phyloP scores from a whole-genome alignment of 1,284 basidiomycete species.

The Puccinia novopanici region DNA sequence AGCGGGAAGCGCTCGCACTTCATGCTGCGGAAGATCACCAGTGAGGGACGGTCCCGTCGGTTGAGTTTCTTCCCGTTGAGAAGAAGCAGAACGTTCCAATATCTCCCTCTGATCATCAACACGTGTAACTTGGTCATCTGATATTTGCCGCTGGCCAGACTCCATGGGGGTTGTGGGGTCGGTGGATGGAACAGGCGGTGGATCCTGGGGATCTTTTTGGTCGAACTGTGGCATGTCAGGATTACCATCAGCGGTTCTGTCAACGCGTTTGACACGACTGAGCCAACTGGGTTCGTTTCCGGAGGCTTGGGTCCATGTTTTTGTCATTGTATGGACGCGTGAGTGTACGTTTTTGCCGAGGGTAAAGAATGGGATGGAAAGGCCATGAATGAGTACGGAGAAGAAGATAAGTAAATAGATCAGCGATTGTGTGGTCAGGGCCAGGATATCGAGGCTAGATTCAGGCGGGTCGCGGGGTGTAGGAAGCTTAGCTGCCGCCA shows the following conservation, averaged over 20 bases:
- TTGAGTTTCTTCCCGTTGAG: background rate
- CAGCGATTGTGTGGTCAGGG: constrained; percentile 79
- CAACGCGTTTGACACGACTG: constrained; percentile 42
- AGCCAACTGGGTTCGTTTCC: constrained; percentile 50
- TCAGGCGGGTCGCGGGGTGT: constrained; percentile 65
- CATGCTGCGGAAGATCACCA: background rate
- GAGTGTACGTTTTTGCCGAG: constrained; percentile 83
- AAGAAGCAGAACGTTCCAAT: background rate
- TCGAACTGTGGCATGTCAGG: constrained; percentile 1
- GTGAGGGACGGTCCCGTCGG: background rate
- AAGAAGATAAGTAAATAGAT: constrained; percentile 87
- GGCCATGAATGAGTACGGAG: constrained; percentile 74
- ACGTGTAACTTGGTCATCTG: constrained; percentile 12
- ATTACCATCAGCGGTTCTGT: constrained; percentile 12
- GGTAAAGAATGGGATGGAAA: constrained; percentile 90
- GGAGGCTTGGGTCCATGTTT: constrained; percentile 66
- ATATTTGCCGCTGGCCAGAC: constrained; percentile 5
- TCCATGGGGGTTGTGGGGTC: constrained; percentile 1
- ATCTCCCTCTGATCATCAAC: constrained; percentile 1
- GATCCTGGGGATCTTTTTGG: background rate
- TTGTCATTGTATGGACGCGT: constrained; percentile 81
- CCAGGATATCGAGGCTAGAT: constrained; percentile 69
- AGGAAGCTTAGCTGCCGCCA: constrained; percentile 71
- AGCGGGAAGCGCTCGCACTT: background rate
- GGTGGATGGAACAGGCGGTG: constrained; percentile 5